These are phyloP conservation scores for Capsella bursapastoris DNA, from an alignment of 345 rosid species.

Conservation along the genomic window DNA sequence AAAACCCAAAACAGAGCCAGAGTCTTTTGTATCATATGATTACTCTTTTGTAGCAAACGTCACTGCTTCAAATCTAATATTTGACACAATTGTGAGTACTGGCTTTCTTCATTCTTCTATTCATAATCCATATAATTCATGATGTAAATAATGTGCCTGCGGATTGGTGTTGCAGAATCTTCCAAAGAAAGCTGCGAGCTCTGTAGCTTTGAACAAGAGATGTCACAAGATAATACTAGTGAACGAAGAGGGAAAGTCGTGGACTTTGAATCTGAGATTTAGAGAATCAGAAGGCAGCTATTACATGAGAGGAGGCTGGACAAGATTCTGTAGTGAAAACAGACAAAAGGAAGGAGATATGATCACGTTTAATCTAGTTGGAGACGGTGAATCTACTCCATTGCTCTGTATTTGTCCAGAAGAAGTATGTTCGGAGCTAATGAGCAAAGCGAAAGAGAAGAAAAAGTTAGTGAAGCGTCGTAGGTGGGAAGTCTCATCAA, in stretches of 20 bases:
- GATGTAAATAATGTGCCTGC: neutral
- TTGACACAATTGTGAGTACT: conserved; percentile 29
- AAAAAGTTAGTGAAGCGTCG: neutral
- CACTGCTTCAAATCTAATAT: conserved; percentile 22
- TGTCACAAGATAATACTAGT: conserved; percentile 10
- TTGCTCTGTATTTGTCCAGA: conserved; percentile 33
- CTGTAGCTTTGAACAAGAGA: conserved; percentile 17
- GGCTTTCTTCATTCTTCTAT: neutral
- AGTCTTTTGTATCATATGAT: conserved; percentile 7
- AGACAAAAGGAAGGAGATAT: conserved; percentile 23
- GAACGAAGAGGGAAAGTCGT: conserved; percentile 38
- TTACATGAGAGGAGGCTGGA: conserved; percentile 38
- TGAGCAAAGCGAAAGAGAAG: neutral
- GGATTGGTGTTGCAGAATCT: conserved; percentile 14
- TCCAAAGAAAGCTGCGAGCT: conserved; percentile 14
- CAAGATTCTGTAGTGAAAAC: conserved; percentile 27
- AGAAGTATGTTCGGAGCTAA: conserved; percentile 30
- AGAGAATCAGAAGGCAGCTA: neutral
- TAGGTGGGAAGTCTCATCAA: conserved; percentile 11
- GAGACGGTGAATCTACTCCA: conserved; percentile 24
- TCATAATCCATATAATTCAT: neutral
- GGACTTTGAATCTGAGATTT: conserved; percentile 7
- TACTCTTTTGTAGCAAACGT: conserved; percentile 35
- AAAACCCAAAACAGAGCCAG: conserved; percentile 9
- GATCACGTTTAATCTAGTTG: conserved; percentile 27